Evolutionary conservation across 345 rosid genomes (phyloP).

Genomic region (Populus tremula): DNA sequence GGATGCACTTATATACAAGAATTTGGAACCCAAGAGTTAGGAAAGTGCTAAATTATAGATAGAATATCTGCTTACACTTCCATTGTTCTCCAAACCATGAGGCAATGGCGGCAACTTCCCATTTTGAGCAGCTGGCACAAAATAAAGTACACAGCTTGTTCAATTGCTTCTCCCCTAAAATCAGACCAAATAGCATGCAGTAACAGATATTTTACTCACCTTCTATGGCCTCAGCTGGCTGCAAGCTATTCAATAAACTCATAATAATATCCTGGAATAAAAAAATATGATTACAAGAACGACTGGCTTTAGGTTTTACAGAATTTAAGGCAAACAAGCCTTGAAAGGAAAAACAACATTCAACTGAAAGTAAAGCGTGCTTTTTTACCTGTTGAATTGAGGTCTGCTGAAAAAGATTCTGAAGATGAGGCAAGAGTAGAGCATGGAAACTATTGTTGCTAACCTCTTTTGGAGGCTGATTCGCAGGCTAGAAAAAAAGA

Average conservation of each 20-base stretch:
- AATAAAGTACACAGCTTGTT: neutral
- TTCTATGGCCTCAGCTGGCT: conserved; percentile 58
- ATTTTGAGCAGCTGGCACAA: conserved; percentile 60
- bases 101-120: conserved; percentile 85
- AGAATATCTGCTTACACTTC: conserved; percentile 49
- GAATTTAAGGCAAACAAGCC: neutral
- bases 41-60: neutral
- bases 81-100: conserved; percentile 65
- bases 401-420: conserved; percentile 83
- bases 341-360: neutral
- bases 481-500: conserved; percentile 49
- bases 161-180: conserved; percentile 8
- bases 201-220: conserved; percentile 46
- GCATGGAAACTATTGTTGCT: conserved; percentile 38
- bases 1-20: neutral
- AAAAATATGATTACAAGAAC: conserved; percentile 16
- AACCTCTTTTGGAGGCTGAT: conserved; percentile 54
- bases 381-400: conserved; percentile 74
- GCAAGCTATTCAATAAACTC: conserved; percentile 64
- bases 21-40: neutral
- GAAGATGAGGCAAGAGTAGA: conserved; percentile 72
- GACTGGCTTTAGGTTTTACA: neutral
- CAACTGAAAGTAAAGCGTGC: neutral
- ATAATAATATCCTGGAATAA: conserved; percentile 68
- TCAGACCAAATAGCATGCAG: conserved; percentile 1